These are phyloP conservation scores for Magnusiomyces magnusii DNA, from an alignment of 1,139 yeast genomes.

Conservation along the genomic window DNA sequence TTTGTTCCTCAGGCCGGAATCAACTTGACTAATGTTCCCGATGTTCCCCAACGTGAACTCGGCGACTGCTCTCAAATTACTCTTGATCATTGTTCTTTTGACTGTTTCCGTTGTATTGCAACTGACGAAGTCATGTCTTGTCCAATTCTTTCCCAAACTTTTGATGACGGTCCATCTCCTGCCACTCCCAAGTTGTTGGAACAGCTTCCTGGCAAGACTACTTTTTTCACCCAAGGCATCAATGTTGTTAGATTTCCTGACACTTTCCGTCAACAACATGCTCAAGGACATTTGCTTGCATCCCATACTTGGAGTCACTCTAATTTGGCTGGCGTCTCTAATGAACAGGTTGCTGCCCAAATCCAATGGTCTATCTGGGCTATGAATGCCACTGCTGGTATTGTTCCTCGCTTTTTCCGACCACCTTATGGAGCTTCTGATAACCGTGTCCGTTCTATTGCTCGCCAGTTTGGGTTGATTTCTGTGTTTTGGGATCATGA, in stretches of 20 bases:
- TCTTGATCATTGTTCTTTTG: conserved; percentile 65
- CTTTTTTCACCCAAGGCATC: conserved; percentile 80
- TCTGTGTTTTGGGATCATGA: conserved; percentile 90
- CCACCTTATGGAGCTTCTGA: conserved; percentile 97
- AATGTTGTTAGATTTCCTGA: conserved; percentile 74
- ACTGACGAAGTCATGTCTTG: conserved; percentile 74
- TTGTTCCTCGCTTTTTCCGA: conserved; percentile 87
- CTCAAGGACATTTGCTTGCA: conserved; percentile 70
- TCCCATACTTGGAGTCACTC: conserved; percentile 94
- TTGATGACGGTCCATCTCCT: conserved; percentile 91
- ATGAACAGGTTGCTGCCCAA: conserved; percentile 81
- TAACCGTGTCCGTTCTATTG: conserved; percentile 69
- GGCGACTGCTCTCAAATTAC: conserved; percentile 51
- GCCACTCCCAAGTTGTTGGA: conserved; percentile 54
- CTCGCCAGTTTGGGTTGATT: conserved; percentile 80
- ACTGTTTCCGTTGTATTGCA: conserved; percentile 73
- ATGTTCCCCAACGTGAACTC: conserved; percentile 44
- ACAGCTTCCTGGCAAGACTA: conserved; percentile 47
- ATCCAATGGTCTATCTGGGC: conserved; percentile 97
- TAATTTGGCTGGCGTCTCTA: conserved; percentile 65
- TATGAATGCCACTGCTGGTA: conserved; percentile 87
- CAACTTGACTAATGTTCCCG: conserved; percentile 46
- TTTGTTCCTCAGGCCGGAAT: conserved; percentile 73
- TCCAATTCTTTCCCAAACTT: conserved; percentile 65
- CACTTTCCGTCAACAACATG: conserved; percentile 49